phyloP scores from a whole-genome alignment of 495 filamentous ascomycete genomes.

The Tuber indicum region DNA sequence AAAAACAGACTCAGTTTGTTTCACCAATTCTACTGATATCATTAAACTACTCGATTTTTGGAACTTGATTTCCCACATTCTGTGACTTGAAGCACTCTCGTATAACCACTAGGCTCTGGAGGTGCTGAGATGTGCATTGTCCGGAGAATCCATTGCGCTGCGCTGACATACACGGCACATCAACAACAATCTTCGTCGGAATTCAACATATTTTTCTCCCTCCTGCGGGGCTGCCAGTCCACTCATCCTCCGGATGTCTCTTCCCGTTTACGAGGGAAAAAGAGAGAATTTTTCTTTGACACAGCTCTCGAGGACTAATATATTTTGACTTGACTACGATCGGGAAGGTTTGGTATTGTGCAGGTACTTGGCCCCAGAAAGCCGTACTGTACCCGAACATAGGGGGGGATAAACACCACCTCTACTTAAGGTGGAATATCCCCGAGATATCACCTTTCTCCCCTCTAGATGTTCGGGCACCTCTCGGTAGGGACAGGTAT shows the following conservation, averaged over 20 bases:
- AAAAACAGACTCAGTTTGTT: neutral
- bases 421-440: too few species aligned
- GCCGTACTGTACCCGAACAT: too few species aligned
- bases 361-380: too few species aligned
- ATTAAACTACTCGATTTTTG: neutral
- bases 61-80: neutral
- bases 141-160: neutral
- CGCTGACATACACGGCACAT: neutral
- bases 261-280: neutral
- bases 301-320: neutral
- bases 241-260: neutral
- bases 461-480: too few species aligned
- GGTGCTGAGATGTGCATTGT: neutral
- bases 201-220: neutral
- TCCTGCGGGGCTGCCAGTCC: neutral
- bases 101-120: neutral
- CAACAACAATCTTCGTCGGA: neutral
- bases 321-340: neutral
- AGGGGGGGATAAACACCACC: too few species aligned
- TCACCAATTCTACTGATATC: neutral
- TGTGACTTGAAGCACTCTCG: neutral
- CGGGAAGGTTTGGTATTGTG: neutral
- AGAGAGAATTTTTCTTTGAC: neutral
- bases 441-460: too few species aligned
- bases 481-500: too few species aligned